Base-by-base conservation (phyloP, 768 basidiomycete genomes). In the Dioszegia hungarica region DNA sequence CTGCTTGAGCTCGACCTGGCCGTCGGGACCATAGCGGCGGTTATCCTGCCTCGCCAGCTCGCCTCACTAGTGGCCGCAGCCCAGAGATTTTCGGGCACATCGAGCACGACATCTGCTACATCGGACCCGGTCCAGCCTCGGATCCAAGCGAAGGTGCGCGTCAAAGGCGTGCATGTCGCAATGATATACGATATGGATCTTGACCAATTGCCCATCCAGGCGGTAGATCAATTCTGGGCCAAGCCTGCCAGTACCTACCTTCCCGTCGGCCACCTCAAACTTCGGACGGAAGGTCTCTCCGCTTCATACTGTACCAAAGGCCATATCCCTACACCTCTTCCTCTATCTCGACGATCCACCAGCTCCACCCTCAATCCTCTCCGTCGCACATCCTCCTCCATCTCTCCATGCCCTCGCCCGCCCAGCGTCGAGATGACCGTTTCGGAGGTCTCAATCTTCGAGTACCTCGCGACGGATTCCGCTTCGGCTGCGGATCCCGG, bases 401-500 rank as follows among this genome's bases (percentile, higher is more conserved):
- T 49, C 17, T 44, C 50, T 10, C 43, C 39, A 15, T 50, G 54
- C 19, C 64, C 57, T 9, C 39, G 22, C 14, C 47, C 51, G 2
- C 60, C 63, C 0, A 51, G 41, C 0, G 20, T 66, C n/a, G 47
- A 45, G 0, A 19, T 65, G 12, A 54, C 43, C 9, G n/a, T 72
- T 1, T 22, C 59, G 17, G 69, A 73, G 14, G 33, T 63, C 3
- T 70, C 70, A 1, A 49, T 75, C 20, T 70, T 73, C 52, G 74
- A 75, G 52, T 65, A 73, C 48, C 58, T 72, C 14, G 59, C 68
- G 14, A 52, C 54, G 1, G 59, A 56, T 19, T 22, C 57, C 8
- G 28, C 68, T 1, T 20, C 57, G 15, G 17, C 37, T 14, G 24
- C 12, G 3, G 59, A 56, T 38, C 40, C 57, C 14, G 12, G 20